Evolutionary conservation across 2,329 filamentous ascomycete species (phyloP), one percentile per base, ranked within the genome.

Genomic region (Penicillium sp.): DNA sequence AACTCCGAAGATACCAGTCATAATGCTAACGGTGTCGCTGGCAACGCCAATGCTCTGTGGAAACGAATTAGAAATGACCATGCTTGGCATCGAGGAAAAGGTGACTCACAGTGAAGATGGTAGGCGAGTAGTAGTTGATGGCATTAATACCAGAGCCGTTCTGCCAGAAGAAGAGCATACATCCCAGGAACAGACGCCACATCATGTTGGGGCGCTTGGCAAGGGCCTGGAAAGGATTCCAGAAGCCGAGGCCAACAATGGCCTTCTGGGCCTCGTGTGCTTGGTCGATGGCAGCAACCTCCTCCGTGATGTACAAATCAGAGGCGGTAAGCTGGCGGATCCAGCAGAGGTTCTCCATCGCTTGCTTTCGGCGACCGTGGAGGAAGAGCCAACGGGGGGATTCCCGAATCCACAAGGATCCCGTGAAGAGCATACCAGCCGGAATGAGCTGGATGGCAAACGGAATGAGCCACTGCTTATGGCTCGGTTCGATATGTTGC

Each of bases 91-190:
- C 8, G 13, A 2, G 28, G 26, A 17, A 17, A n/a, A 7, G 12
- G n/a, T 49, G 24, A 45, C 63, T 53, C 58, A 68, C 65, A 17
- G 56, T 83, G 81, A 92, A 91, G 22, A 91, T 85, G 0, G 85
- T 89, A 0, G 89, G 89, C 0, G 81, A 83, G 75, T 89, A 91
- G 79, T 92, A 92, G 80, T 92, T 92, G 79, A 91, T 88, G n/a
- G 90, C 89, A 68, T 92, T 92, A 78, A 92, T 92, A 7, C 90
- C 90, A 3, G 80, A 84, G 53, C 88, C 88, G 68, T 93, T 93
- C 78, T 94, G 91, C 84, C 88, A 92, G 58, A 93, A 81, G 81
- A 93, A 93, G 22, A 94, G 84, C 72, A 91, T 85, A 60, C 86
- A 85, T 55, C 91, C 90, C 19, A 93, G 82, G 74, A 91, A 85